Evolutionary conservation across 495 filamentous ascomycete species (phyloP).

Genomic region (Pseudoneurospora amorphoporcata): DNA sequence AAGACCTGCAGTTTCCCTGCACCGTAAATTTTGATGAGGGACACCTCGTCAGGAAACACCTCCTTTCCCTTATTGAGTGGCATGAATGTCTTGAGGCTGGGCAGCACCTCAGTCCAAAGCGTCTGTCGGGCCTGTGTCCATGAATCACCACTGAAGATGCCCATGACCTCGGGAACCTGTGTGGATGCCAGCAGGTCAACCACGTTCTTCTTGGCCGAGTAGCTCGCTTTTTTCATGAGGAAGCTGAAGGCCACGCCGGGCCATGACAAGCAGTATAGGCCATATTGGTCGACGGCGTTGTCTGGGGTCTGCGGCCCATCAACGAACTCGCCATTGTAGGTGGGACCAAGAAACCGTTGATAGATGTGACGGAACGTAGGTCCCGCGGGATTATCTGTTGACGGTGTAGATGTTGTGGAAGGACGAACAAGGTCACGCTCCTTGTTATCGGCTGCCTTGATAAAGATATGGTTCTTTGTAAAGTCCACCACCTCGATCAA

Average conservation of each 20-base stretch:
- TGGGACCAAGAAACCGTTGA: conserved; percentile 79
- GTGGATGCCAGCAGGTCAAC: conserved; percentile 76
- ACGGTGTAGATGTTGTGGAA: conserved; percentile 24
- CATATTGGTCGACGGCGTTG: conserved; percentile 15
- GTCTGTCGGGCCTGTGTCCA: conserved; percentile 72
- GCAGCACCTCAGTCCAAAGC: conserved; percentile 63
- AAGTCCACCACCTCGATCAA: conserved; percentile 89
- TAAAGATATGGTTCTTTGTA: conserved; percentile 66
- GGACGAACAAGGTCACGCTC: conserved; percentile 71
- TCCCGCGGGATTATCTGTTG: conserved; percentile 40
- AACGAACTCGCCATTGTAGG: conserved; percentile 85
- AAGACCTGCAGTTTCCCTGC: conserved; percentile 68
- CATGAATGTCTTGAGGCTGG: conserved; percentile 47
- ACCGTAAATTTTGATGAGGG: conserved; percentile 62
- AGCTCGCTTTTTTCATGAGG: conserved; percentile 63
- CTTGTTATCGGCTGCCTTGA: conserved; percentile 66
- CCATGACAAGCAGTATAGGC: conserved; percentile 78
- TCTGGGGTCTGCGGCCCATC: conserved; percentile 17
- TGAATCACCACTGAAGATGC: conserved; percentile 76
- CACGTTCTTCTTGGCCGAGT: conserved; percentile 72
- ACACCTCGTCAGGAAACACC: conserved; percentile 67
- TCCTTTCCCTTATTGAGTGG: conserved; percentile 48
- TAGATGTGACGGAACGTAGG: conserved; percentile 88
- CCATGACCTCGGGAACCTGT: conserved; percentile 65
- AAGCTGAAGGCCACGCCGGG: conserved; percentile 90